Evolutionary conservation across 495 filamentous ascomycete species (phyloP).

Genomic region (Hypoxylon crocopeplum): DNA sequence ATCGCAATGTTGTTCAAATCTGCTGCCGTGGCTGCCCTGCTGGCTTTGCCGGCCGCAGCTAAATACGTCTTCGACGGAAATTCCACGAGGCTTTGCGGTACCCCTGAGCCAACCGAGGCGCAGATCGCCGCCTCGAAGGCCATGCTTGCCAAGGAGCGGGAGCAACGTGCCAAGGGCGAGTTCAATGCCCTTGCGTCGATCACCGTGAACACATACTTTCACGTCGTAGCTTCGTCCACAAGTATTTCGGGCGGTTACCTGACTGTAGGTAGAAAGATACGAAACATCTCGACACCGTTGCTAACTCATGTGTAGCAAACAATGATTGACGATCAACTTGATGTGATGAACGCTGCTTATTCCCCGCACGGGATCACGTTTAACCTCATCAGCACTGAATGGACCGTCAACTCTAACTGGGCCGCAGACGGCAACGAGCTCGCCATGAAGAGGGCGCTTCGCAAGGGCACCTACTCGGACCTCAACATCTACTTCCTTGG

Average conservation of each 20-base stretch:
- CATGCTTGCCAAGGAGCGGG: slow-evolving; percentile 38
- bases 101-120: slow-evolving; percentile 47
- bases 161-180: slow-evolving; percentile 34
- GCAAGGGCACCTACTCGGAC: slow-evolving; percentile 63
- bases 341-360: slow-evolving; percentile 59
- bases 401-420: slow-evolving; percentile 66
- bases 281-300: neutral
- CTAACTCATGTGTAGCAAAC: slow-evolving; percentile 36
- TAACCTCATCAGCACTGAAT: slow-evolving; percentile 56
- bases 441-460: slow-evolving; percentile 65
- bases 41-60: slow-evolving; percentile 43
- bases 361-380: slow-evolving; percentile 60
- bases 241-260: slow-evolving; percentile 56
- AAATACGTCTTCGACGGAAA: slow-evolving; percentile 31
- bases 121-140: slow-evolving; percentile 45
- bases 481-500: slow-evolving; percentile 72
- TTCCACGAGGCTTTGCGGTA: slow-evolving; percentile 44
- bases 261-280: slow-evolving; percentile 47
- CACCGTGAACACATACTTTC: slow-evolving; percentile 65
- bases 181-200: slow-evolving; percentile 35
- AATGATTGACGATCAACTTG: slow-evolving; percentile 51
- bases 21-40: slow-evolving; percentile 37
- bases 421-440: slow-evolving; percentile 54
- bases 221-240: slow-evolving; percentile 61
- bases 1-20: slow-evolving; percentile 47